Evolutionary conservation across 2,329 filamentous ascomycete genomes (phyloP).

Genomic region (Colletotrichum sp.): DNA sequence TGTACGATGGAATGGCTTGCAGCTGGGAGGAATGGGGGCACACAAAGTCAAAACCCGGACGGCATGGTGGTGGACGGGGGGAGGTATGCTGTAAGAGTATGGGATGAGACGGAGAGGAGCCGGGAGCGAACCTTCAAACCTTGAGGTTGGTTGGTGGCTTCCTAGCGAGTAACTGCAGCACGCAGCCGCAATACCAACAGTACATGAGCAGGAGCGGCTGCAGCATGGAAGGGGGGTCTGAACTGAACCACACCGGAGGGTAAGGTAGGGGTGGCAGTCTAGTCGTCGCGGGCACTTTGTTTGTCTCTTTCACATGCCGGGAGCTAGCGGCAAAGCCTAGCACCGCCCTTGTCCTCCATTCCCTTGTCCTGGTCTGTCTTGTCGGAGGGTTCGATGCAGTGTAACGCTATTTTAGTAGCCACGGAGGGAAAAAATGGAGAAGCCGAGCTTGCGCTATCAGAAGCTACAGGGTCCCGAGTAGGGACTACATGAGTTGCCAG

Average conservation of each 20-base stretch:
- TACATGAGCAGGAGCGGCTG: neutral
- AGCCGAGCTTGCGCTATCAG: slow-evolving; percentile 18
- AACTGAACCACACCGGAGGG: slow-evolving; percentile 1
- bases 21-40: slow-evolving; percentile 9
- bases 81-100: slow-evolving; percentile 18
- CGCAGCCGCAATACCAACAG: neutral
- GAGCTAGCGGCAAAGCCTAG: slow-evolving; percentile 13
- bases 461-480: slow-evolving; percentile 1
- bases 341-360: slow-evolving; percentile 2
- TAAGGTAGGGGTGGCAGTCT: neutral
- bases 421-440: slow-evolving; percentile 2
- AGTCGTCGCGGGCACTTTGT: neutral
- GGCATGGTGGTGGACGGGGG: slow-evolving; percentile 13
- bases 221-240: slow-evolving; percentile 7
- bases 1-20: slow-evolving; percentile 10
- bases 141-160: slow-evolving; percentile 15
- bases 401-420: slow-evolving; percentile 9
- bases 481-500: slow-evolving; percentile 1
- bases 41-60: slow-evolving; percentile 11
- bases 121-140: slow-evolving; percentile 20
- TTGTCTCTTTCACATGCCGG: slow-evolving; percentile 18
- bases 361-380: slow-evolving; percentile 10
- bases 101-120: slow-evolving; percentile 22
- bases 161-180: neutral
- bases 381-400: slow-evolving; percentile 18